Percentiles rank a stretch among this genome's conserved stretches.
These are phyloP conservation scores for Metschnikowia peoriensis DNA, from an alignment of 805 yeast genomes.

Conservation along the genomic window DNA sequence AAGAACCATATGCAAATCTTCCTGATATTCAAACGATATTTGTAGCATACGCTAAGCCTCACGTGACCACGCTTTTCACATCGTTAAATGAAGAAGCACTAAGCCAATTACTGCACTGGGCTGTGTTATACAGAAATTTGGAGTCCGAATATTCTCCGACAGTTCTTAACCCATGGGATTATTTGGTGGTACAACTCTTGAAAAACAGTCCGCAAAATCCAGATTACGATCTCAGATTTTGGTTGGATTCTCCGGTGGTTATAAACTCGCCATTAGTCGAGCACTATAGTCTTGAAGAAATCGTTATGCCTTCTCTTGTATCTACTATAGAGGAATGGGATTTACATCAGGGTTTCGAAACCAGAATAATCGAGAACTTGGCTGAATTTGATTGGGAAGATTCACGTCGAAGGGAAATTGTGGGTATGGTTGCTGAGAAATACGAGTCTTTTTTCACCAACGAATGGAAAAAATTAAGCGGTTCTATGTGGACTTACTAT, in stretches of 20 bases:
- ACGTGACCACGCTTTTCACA: conserved; percentile 6
- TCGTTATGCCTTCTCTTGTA: conserved; percentile 7
- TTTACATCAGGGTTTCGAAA: conserved; percentile 5
- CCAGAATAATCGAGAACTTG: conserved; percentile 6
- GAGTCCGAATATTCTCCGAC: neutral
- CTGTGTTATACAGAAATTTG: conserved; percentile 8
- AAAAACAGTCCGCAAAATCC: neutral
- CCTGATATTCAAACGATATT: conserved; percentile 6
- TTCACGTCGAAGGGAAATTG: neutral
- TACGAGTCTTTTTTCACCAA: neutral
- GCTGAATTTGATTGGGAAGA: conserved; percentile 10
- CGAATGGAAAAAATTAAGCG: neutral
- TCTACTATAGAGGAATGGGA: conserved; percentile 4
- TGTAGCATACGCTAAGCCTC: conserved; percentile 4
- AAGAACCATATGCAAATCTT: conserved; percentile 1
- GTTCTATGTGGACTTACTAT: neutral
- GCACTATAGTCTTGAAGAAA: conserved; percentile 3
- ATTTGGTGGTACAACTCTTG: conserved; percentile 8
- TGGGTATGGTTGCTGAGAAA: conserved; percentile 5
- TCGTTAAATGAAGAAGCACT: conserved; percentile 1
- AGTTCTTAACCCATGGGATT: conserved; percentile 15
- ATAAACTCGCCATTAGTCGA: conserved; percentile 13
- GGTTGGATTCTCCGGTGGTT: conserved; percentile 16
- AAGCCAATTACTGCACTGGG: conserved; percentile 8
- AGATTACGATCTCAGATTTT: conserved; percentile 8